phyloP scores from a whole-genome alignment of 169 alveolate species.

The Cyclospora cayetanensis region DNA sequence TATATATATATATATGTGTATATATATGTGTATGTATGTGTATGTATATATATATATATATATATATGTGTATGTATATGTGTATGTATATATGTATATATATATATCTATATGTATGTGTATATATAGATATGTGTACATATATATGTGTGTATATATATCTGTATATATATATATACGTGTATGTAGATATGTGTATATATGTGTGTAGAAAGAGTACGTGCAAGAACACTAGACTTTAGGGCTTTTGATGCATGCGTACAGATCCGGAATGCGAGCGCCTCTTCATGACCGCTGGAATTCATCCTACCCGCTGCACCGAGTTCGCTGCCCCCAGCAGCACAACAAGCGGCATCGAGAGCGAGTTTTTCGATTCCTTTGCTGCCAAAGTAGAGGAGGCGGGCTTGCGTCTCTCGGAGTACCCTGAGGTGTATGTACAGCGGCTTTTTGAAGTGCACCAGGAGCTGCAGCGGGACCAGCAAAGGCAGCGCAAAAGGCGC shows the following conservation, averaged over 20 bases:
- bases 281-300: conserved; percentile 89
- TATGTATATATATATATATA: too few species aligned
- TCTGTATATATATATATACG: too few species aligned
- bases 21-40: too few species aligned
- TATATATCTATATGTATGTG: too few species aligned
- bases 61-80: too few species aligned
- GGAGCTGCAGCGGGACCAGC: conserved; percentile 76
- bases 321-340: conserved; percentile 75
- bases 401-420: conserved; percentile 1
- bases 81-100: too few species aligned
- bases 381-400: not conserved
- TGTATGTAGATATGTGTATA: too few species aligned
- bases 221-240: not conserved
- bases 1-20: too few species aligned
- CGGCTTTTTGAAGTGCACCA: conserved; percentile 3
- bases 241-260: conserved; percentile 41
- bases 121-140: too few species aligned
- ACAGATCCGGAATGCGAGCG: conserved; percentile 83
- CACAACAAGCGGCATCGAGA: conserved; percentile 5
- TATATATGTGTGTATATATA: too few species aligned
- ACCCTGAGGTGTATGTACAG: conserved; percentile 19
- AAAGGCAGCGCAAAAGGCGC: conserved; percentile 79
- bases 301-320: conserved; percentile 90
- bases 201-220: too few species aligned
- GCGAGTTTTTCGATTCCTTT: not conserved